These are phyloP conservation scores for Eimeria falciformis DNA, from an alignment of 169 alveolate species.

Conservation along the genomic window DNA sequence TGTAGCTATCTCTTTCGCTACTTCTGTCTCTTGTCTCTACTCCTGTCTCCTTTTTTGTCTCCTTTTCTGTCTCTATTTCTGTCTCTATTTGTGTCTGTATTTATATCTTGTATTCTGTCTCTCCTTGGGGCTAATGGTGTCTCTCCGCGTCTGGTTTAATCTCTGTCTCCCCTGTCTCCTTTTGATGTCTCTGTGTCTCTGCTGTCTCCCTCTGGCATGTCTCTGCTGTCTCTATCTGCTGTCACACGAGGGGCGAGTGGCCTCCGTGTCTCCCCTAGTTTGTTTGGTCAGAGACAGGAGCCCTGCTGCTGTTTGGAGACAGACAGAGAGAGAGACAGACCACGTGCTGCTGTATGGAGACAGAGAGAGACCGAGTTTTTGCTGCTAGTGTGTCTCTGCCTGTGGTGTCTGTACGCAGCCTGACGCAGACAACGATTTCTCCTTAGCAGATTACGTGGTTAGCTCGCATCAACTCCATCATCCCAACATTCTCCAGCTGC, in stretches of 20 bases:
- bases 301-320: no score
- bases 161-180: background rate
- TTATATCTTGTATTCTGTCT: no score
- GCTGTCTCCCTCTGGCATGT: no score
- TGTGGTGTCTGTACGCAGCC: constrained; percentile 58
- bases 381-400: background rate
- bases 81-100: background rate
- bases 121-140: no score
- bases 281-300: no score
- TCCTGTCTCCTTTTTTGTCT: constrained; percentile 5
- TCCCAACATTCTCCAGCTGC: constrained; percentile 87
- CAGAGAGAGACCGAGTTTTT: no score
- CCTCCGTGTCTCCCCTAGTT: no score
- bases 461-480: constrained; percentile 97
- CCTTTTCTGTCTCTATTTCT: background rate
- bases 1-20: background rate
- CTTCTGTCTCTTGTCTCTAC: background rate
- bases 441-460: constrained; percentile 97
- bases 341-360: background rate
- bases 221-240: no score
- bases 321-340: no score
- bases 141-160: no score
- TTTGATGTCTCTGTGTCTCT: background rate
- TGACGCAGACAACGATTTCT: constrained; percentile 90
- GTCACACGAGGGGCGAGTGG: no score